Evolutionary conservation across 2,329 filamentous ascomycete species (phyloP).

Genomic region (Calonectria pseudoturangicola): DNA sequence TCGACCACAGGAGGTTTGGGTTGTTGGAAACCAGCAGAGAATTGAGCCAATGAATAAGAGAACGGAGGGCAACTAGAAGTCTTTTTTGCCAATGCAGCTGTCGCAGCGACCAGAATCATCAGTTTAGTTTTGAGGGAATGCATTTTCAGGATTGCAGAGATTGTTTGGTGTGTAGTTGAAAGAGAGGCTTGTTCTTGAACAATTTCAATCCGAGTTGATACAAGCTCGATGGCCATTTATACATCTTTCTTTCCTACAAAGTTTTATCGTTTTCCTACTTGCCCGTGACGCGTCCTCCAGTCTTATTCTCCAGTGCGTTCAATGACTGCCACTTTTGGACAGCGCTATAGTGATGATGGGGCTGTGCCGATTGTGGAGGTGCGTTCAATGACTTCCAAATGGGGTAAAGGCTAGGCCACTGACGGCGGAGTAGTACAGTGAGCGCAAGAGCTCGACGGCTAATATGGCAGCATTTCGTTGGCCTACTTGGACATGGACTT

Average conservation of each 20-base stretch:
- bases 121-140: background rate
- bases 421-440: too few relatives aligned
- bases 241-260: background rate
- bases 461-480: too few relatives aligned
- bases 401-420: background rate
- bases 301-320: background rate
- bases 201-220: background rate
- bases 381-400: conserved; percentile 44
- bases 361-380: background rate
- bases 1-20: conserved; percentile 58
- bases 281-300: background rate
- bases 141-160: background rate
- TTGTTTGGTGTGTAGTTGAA: background rate
- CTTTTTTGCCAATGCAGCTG: background rate
- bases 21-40: conserved; percentile 58
- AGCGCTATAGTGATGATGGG: background rate
- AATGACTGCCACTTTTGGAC: background rate
- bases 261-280: background rate
- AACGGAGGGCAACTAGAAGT: conserved; percentile 49
- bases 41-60: conserved; percentile 52
- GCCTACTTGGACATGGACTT: too few relatives aligned
- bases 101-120: background rate
- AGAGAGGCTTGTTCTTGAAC: background rate
- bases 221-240: background rate
- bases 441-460: too few relatives aligned